Conservation (phyloP, 352 stramenopile species). For the Globisporangium emineosum region DNA sequence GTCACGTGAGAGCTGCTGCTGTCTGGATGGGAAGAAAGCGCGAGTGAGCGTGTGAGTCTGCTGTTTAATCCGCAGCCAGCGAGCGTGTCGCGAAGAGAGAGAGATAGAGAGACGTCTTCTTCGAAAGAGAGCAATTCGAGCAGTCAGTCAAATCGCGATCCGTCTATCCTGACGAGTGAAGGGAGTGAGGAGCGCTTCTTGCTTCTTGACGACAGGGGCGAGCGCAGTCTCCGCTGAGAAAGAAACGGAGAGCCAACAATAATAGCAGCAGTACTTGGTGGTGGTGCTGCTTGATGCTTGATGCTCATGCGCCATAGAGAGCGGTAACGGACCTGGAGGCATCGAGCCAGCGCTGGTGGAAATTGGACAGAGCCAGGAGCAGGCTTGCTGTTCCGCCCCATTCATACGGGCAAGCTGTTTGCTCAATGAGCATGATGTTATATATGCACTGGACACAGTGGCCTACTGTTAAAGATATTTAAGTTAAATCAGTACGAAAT, state of each 20-base stretch:
- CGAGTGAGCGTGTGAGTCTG: background rate
- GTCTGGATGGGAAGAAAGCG: background rate
- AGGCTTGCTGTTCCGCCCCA: background rate
- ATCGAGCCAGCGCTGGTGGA: background rate
- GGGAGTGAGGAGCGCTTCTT: background rate
- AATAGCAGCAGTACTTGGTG: background rate
- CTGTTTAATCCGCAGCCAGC: background rate
- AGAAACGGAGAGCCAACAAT: background rate
- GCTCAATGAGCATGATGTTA: background rate
- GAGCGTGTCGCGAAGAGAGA: background rate
- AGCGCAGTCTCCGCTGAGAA: background rate
- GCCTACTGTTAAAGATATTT: background rate
- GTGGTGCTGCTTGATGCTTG: background rate
- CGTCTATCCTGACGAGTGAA: constrained; percentile 6
- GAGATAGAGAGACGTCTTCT: background rate
- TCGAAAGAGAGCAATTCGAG: constrained; percentile 8
- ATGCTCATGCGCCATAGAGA: background rate
- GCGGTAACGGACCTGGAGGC: background rate
- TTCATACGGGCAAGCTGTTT: background rate
- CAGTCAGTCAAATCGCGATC: constrained; percentile 14
- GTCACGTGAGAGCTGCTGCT: background rate
- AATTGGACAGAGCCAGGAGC: background rate
- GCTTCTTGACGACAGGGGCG: background rate
- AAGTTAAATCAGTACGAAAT: background rate
- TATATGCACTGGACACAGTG: background rate